Conservation (phyloP, 2,329 filamentous ascomycete genomes). For the Phaeosphaeria sp. region DNA sequence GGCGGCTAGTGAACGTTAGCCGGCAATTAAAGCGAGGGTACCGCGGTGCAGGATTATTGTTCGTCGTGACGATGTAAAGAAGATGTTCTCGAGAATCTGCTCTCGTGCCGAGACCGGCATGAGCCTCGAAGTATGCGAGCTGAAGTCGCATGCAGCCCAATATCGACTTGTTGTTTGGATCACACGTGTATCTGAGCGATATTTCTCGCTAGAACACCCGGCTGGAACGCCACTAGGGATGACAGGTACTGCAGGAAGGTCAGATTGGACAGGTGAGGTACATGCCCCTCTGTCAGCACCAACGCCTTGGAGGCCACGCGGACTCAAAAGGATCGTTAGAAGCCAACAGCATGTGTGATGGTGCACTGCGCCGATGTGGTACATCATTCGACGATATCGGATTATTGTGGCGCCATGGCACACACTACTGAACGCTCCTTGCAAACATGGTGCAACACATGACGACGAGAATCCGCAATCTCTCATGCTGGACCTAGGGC, state of each 20-base stretch:
- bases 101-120: not conserved
- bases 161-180: not conserved
- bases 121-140: not conserved
- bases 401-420: conserved; percentile 17
- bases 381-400: conserved; percentile 22
- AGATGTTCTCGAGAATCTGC: not conserved
- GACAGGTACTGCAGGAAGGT: conserved; percentile 2
- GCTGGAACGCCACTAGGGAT: conserved; percentile 10
- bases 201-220: not conserved
- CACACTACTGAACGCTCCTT: conserved; percentile 8
- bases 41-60: conserved; percentile 10
- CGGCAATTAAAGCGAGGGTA: conserved; percentile 9
- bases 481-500: not conserved
- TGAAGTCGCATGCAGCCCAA: not conserved
- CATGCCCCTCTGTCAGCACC: conserved; percentile 15
- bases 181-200: not conserved
- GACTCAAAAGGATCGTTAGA: conserved; percentile 14
- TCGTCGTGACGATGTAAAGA: not conserved
- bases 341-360: conserved; percentile 15
- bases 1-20: conserved; percentile 11
- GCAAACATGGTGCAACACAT: conserved; percentile 21
- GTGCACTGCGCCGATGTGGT: conserved; percentile 18
- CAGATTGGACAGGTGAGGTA: conserved; percentile 4
- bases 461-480: conserved; percentile 13
- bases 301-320: conserved; percentile 10